Conservation (phyloP, 2,329 filamentous ascomycete genomes). For the Piedraia hortae region DNA sequence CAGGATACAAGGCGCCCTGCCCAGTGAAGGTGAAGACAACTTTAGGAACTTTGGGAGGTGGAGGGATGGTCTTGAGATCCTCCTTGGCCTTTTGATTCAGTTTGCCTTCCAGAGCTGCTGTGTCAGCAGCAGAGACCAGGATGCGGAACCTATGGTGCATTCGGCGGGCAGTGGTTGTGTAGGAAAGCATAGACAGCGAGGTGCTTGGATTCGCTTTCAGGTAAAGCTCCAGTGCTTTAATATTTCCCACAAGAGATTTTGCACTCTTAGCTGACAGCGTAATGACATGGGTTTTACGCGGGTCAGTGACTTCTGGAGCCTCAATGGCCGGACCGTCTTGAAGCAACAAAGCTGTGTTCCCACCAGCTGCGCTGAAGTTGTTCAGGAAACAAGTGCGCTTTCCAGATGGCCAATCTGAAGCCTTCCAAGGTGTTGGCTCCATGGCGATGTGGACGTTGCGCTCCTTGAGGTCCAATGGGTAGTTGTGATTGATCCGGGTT, state of each 20-base stretch:
- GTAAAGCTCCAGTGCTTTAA: slow-evolving; percentile 23
- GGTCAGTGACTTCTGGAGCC: slow-evolving; percentile 16
- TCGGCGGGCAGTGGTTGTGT: slow-evolving; percentile 35
- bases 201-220: too few species aligned
- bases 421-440: slow-evolving; percentile 18
- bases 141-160: slow-evolving; percentile 17
- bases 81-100: slow-evolving; percentile 2
- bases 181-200: slow-evolving; percentile 29
- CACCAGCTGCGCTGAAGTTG: slow-evolving; percentile 44
- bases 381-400: slow-evolving; percentile 27
- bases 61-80: background rate
- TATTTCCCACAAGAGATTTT: slow-evolving; percentile 24
- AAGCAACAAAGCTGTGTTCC: slow-evolving; percentile 39
- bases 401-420: slow-evolving; percentile 6
- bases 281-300: slow-evolving; percentile 30
- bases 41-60: too few species aligned
- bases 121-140: slow-evolving; percentile 9
- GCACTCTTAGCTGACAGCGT: slow-evolving; percentile 23
- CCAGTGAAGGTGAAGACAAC: slow-evolving; percentile 15
- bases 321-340: slow-evolving; percentile 27
- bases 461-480: slow-evolving; percentile 30
- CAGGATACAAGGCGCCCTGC: slow-evolving; percentile 11
- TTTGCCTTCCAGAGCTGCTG: slow-evolving; percentile 9
- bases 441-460: slow-evolving; percentile 32
- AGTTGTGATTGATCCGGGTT: slow-evolving; percentile 30